A percentile compares a stretch with the other conserved stretches of the same genome.
phyloP scores from a whole-genome alignment of 306 rosid species.

The Fagus crenata region DNA sequence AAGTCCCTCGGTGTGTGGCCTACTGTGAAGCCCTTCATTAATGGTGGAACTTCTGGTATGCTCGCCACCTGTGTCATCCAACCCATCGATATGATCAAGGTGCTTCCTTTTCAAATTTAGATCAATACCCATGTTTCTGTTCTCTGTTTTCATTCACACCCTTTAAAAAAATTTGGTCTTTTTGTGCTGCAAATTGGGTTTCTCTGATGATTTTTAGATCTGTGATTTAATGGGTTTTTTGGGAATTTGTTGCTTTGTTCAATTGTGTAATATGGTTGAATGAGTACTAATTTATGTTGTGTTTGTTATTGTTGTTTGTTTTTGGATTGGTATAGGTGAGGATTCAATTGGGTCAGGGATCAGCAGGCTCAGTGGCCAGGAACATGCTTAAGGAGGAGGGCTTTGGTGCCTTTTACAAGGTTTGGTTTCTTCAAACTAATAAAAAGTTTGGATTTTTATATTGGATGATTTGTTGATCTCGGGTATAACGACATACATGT shows the following conservation, averaged over 20 bases:
- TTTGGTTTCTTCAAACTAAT: conserved; percentile 18
- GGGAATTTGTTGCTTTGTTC: neutral
- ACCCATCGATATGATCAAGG: conserved; percentile 98
- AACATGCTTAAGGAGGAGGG: conserved; percentile 92
- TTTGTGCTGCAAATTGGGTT: neutral
- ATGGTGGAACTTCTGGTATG: conserved; percentile 97
- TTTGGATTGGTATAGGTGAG: conserved; percentile 66
- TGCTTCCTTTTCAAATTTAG: conserved; percentile 10
- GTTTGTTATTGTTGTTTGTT: conserved; percentile 1
- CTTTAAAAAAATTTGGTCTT: neutral
- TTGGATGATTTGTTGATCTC: conserved; percentile 11
- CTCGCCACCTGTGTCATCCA: conserved; percentile 97
- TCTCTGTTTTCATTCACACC: neutral
- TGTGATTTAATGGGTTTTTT: conserved; percentile 26
- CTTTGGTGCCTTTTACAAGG: conserved; percentile 83
- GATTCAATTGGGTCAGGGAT: conserved; percentile 97
- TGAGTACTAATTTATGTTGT: neutral
- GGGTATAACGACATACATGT: neutral
- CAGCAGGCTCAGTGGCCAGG: conserved; percentile 66
- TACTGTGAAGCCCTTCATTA: conserved; percentile 82
- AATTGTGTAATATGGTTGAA: neutral
- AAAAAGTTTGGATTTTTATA: neutral
- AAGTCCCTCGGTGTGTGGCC: conserved; percentile 72
- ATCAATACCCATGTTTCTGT: neutral
- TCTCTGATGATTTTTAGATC: conserved; percentile 47